phyloP scores from a whole-genome alignment of 2,329 filamentous ascomycete genomes.

The Trichoderma citrinoviride region DNA sequence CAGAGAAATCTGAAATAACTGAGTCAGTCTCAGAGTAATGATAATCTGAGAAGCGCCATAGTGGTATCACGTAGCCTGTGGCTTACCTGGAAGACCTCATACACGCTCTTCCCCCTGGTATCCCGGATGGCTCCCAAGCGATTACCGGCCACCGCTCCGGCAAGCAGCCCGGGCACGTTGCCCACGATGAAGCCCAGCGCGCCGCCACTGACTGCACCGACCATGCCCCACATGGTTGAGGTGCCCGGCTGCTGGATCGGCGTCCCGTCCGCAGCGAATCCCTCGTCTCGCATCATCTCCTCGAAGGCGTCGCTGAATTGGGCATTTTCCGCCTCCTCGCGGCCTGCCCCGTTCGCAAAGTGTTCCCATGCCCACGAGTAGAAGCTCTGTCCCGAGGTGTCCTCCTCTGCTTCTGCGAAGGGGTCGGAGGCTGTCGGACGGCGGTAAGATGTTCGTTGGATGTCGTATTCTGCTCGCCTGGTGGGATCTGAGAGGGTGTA shows the following conservation, averaged over 20 bases:
- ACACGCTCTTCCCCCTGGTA: conserved; percentile 91
- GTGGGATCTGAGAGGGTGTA: conserved; percentile 80
- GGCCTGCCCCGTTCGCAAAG: conserved; percentile 44
- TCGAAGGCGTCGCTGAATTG: conserved; percentile 90
- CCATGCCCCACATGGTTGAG: conserved; percentile 77
- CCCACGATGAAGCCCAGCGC: conserved; percentile 93
- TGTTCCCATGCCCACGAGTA: conserved; percentile 78
- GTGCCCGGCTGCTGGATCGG: conserved; percentile 49
- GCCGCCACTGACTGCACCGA: conserved; percentile 83
- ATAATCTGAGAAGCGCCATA: not conserved
- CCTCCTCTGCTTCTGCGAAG: conserved; percentile 47
- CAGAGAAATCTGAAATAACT: conserved; percentile 7
- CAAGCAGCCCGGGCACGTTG: conserved; percentile 84
- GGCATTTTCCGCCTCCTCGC: conserved; percentile 61
- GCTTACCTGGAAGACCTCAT: conserved; percentile 71
- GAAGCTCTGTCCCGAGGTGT: conserved; percentile 42
- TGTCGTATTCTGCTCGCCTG: conserved; percentile 81
- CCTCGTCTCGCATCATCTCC: conserved; percentile 84
- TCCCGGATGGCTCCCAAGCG: conserved; percentile 86
- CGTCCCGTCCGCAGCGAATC: conserved; percentile 68
- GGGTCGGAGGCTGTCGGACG: conserved; percentile 37
- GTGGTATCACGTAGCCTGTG: not conserved
- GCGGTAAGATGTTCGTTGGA: conserved; percentile 47
- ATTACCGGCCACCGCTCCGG: conserved; percentile 90
- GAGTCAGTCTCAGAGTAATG: conserved; percentile 17